A percentile compares a stretch with the other conserved stretches of the same genome.
Evolutionary conservation across 192 early-diverging fungal genomes (phyloP).

Genomic region (Coemansia sp.): DNA sequence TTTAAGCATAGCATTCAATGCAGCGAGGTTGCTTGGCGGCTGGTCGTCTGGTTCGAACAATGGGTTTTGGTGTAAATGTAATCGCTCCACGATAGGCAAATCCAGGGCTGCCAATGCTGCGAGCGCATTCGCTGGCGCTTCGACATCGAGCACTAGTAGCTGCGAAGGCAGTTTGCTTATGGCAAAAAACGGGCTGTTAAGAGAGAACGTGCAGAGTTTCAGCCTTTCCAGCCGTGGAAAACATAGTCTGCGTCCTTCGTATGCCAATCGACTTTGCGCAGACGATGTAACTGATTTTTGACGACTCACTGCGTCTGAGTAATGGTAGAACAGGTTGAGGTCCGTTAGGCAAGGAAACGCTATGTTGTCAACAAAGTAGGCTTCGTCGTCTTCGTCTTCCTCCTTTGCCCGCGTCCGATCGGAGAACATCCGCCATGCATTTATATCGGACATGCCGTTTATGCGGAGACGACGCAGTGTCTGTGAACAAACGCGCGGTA

Average conservation of each 20-base stretch:
- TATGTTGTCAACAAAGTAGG: background rate
- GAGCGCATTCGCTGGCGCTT: background rate
- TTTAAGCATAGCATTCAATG: background rate
- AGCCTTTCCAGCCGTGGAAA: background rate
- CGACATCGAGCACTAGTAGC: background rate
- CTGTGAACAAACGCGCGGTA: background rate
- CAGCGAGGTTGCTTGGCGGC: background rate
- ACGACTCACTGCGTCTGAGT: background rate
- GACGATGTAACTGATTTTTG: background rate
- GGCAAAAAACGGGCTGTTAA: background rate
- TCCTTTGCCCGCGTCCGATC: too few species aligned
- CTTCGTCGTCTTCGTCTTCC: background rate
- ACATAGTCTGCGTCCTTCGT: background rate
- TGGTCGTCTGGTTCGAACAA: background rate
- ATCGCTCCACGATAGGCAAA: background rate
- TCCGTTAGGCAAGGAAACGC: background rate
- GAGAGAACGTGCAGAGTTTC: background rate
- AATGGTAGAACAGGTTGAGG: background rate
- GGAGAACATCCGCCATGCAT: background rate
- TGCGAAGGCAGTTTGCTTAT: background rate
- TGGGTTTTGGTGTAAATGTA: background rate
- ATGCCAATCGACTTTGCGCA: background rate
- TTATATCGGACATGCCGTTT: background rate
- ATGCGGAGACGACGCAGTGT: background rate
- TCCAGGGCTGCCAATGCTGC: background rate